These are phyloP conservation scores for Favolaschia claudopus DNA, from an alignment of 768 basidiomycete genomes.

Conservation along the genomic window DNA sequence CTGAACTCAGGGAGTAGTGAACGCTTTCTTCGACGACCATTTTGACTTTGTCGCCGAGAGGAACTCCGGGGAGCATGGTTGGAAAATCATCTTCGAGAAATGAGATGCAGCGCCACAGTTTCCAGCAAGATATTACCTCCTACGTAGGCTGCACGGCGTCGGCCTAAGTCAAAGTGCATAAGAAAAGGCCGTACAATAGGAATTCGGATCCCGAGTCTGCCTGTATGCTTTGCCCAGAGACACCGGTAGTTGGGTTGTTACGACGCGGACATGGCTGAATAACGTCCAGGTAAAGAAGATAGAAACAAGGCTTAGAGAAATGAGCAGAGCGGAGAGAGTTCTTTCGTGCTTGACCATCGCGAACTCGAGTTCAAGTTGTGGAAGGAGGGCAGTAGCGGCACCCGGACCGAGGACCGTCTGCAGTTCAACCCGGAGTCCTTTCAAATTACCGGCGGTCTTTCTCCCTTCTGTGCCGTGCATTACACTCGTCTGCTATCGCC, in stretches of 20 bases:
- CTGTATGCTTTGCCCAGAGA: slow-evolving; percentile 2
- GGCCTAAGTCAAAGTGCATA: neutral
- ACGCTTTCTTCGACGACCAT: slow-evolving; percentile 22
- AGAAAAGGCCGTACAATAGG: slow-evolving; percentile 7
- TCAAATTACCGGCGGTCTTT: too few relatives aligned
- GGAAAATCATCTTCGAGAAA: slow-evolving; percentile 18
- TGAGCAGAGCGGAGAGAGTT: slow-evolving; percentile 2
- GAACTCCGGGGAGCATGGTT: slow-evolving; percentile 13
- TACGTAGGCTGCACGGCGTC: slow-evolving; percentile 8
- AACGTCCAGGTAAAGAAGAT: slow-evolving; percentile 14
- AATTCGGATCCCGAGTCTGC: slow-evolving; percentile 1
- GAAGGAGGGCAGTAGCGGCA: too few relatives aligned
- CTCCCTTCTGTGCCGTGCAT: too few relatives aligned
- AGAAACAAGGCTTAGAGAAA: slow-evolving; percentile 15
- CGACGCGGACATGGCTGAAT: slow-evolving; percentile 14
- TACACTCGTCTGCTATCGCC: too few relatives aligned
- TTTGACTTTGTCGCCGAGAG: slow-evolving; percentile 13
- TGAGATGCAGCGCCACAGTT: neutral
- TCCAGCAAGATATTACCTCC: neutral
- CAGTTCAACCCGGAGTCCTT: too few relatives aligned
- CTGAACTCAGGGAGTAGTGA: slow-evolving; percentile 14
- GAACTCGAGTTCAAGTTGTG: neutral
- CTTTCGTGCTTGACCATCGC: slow-evolving; percentile 11
- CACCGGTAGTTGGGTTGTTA: neutral
- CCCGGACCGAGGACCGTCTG: too few relatives aligned